Base-by-base conservation (phyloP, 352 stramenopile species). In the Phytopythium cucurbitacearum region DNA sequence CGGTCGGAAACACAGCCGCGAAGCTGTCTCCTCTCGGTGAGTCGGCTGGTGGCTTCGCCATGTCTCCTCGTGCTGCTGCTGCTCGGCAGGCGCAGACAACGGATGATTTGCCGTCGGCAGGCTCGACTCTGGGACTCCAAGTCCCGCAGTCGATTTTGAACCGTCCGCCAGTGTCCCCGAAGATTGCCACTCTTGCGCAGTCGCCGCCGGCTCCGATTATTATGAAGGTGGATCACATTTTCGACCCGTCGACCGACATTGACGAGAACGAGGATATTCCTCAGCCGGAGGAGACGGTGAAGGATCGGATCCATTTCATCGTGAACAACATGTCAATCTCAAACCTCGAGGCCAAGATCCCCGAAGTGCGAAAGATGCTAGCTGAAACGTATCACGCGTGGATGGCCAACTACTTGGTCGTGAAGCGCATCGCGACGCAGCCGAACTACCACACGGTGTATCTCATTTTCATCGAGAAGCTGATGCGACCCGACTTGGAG, bases 281-380 rank as follows among this genome's bases (percentile, higher is more conserved):
- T 41, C 83, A 95, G 53, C 85, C 85, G 0, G 85, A 94, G 10
- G 80, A 93, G 62, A 80, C 57, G 16, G 64, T 98, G 45, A 85
- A 98, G 52, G 97, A 99, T 67, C 80, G 96, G n/a, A 97, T 99
- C 59, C 95, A 99, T 67, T 99, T 99, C 61, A 94, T 99, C 15
- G 97, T 99, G 62, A 99, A 99, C 77, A 99, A 99, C 68, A 94
- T 99, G 68, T 97, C 96, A 44, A 93, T 97, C 51, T 96, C 85
- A 28, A 99, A 99, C 65, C 72, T 99, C 16, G 94, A 99, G 48
- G 80, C 79, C 33, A 99, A 99, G 74, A 97, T 98, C 33, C 77
- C 94, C 16, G 96, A 99, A 57, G 80, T 99, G 39, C 95, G 91
- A 44, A 94, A 97, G 40, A 87, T 99, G 63, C 65, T 99, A 28